Conservation (phyloP, 805 yeast species). For the Yamadazyma scolyti region DNA sequence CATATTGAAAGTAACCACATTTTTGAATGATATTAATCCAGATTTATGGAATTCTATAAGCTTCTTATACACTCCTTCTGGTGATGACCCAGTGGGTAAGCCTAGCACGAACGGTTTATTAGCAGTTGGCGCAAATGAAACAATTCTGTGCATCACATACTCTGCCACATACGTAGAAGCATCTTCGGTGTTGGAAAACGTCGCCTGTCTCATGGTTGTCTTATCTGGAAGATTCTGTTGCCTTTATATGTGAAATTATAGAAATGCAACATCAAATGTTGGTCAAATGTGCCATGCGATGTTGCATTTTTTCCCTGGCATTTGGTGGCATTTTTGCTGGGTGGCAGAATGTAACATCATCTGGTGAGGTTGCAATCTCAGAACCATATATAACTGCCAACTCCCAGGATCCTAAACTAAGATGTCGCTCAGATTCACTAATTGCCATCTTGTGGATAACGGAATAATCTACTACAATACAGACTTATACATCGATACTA, state of each 20-base stretch:
- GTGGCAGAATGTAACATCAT: no score
- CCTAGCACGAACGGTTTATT: slow-evolving; percentile 51
- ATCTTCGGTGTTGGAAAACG: slow-evolving; percentile 32
- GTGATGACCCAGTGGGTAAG: slow-evolving; percentile 60
- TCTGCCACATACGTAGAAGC: slow-evolving; percentile 46
- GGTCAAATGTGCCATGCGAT: background rate
- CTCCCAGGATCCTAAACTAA: no score
- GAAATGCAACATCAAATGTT: background rate
- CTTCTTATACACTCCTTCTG: slow-evolving; percentile 49
- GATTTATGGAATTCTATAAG: slow-evolving; percentile 41
- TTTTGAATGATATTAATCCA: slow-evolving; percentile 42
- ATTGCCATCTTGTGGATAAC: slow-evolving; percentile 41
- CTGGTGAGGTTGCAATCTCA: no score
- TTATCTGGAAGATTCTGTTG: background rate
- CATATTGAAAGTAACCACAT: slow-evolving; percentile 61
- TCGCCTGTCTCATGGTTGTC: slow-evolving; percentile 23
- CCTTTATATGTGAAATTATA: background rate
- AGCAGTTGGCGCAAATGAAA: slow-evolving; percentile 41
- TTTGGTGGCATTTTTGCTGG: no score
- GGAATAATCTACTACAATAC: slow-evolving; percentile 29
- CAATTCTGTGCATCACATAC: slow-evolving; percentile 42
- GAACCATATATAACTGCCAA: no score
- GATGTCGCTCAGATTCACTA: slow-evolving; percentile 39
- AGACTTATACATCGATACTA: slow-evolving; percentile 43
- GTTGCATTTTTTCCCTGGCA: background rate